Base-by-base conservation (phyloP, 78 protist species). In the Protostelium mycophagum region DNA sequence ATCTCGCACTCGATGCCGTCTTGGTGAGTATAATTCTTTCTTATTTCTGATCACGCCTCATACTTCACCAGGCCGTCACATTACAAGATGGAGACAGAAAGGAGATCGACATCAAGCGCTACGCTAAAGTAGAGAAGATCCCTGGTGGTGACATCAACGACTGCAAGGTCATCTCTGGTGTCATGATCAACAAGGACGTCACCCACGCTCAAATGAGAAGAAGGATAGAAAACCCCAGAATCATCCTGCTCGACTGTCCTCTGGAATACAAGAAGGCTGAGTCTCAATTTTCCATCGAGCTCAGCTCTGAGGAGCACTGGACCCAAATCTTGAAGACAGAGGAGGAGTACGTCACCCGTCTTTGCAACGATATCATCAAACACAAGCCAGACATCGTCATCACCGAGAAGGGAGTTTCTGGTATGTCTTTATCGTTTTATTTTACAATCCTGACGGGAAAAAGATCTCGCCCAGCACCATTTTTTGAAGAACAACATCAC, bases 221-320 rank as follows among this genome's bases (percentile, higher is more conserved):
- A 23, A 84, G 92, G 84, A 98, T 99, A 84, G 97, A 96, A 89
- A 97, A 97, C 89, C 99, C 99, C 37, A 92, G 99, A 88, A 93
- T 99, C 38, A n/a, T 98, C 28, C 97, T 97, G 38, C 96, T 99
- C 37, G 99, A 99, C 92, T 97, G 98, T 97, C 90, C 98, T n/a
- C 91, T 99, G 83, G 99, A 99, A 92, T 99, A 98, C 96, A 97
- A 96, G 93, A 99, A 99, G 96, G 99, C 97, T 39, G 99, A 99
- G 95, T 84, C 93, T 35, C 96, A 95, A 95, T 98, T 99, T 38
- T 95, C 93, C 94, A 95, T 98, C 34, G 99, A 98, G 89, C 31
- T 98, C 37, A 87, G 92, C n/a, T 92, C 97, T 83, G 98, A 95
- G 37, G 92, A 91, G 35, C 99, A 97, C 93, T 98, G 90, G 87